Evolutionary conservation across 345 rosid genomes (phyloP).

Genomic region (Syzygium oleosum): DNA sequence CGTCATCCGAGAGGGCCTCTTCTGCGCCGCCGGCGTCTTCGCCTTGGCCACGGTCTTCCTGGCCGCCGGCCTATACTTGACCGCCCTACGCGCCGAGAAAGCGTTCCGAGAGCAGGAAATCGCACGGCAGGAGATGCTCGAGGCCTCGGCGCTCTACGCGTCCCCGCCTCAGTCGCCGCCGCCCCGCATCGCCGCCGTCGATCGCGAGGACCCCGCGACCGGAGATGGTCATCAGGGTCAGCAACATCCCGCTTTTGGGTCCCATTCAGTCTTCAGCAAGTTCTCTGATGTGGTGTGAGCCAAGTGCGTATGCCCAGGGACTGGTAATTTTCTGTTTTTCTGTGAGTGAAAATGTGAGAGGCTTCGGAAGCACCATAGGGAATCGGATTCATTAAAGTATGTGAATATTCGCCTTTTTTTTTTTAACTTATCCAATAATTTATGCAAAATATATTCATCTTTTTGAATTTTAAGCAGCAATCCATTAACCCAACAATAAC

Average conservation of each 20-base stretch:
- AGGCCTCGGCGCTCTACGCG: conserved; percentile 42
- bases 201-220: conserved; percentile 51
- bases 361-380: neutral
- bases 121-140: conserved; percentile 39
- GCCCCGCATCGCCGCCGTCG: conserved; percentile 21
- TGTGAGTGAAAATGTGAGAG: neutral
- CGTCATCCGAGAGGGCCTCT: conserved; percentile 57
- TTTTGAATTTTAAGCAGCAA: neutral
- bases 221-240: conserved; percentile 15
- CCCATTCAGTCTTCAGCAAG: conserved; percentile 14
- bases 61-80: conserved; percentile 65
- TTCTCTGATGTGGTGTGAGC: conserved; percentile 1
- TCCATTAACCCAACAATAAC: neutral
- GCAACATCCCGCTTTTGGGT: conserved; percentile 1
- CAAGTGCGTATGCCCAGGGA: neutral
- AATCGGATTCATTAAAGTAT: neutral
- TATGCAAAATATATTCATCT: neutral
- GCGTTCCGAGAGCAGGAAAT: conserved; percentile 40
- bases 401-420: neutral
- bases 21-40: conserved; percentile 71
- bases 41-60: conserved; percentile 56
- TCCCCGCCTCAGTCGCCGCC: conserved; percentile 64
- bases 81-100: conserved; percentile 59
- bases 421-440: neutral
- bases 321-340: neutral